Evolutionary conservation across 139 green algal genomes (phyloP), one percentile per base, ranked within the genome.

Genomic region (Chlamydomonas sphaeroides): DNA sequence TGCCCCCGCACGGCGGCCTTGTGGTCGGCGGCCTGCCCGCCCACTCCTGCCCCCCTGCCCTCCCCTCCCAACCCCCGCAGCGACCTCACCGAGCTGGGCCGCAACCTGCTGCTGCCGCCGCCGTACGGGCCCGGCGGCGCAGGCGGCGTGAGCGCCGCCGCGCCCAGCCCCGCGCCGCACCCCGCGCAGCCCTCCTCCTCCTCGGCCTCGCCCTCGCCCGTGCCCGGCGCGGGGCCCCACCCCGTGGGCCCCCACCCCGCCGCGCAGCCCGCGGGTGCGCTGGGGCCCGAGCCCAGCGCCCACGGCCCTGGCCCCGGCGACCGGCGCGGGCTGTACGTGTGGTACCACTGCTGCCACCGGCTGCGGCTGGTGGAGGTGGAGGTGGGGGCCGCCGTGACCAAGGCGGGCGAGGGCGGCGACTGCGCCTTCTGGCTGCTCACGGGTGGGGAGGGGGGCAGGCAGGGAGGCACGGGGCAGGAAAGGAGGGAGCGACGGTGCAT

Each of bases 301-400:
- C 45, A 10, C 20, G 56, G 56, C 56, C 6, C 56, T 25, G 56
- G 56, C 56, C 1, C 3, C 62, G 42, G 21, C 45, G 45, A 73
- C 20, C 76, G 76, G 76, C 62, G 76, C 57, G 57, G 61, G 32
- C 21, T 65, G 63, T 83, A 67, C 45, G 63, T 83, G n/a, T 83
- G 76, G 76, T 83, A 83, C 76, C 76, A 83, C 76, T 73, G 63
- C 76, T n/a, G 30, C 2, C 62, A 73, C 11, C 76, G 76, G 25
- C 33, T 83, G 63, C 76, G 63, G 33, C 76, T 83, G 76, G 20
- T 51, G 63, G 76, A 83, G 76, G 42, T 66, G 62, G 76, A 73
- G 76, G 76, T 23, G n/a, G 76, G 76, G 8, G 4, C 39, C 18
- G 23, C 21, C 23, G 33, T 66, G 63, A 38, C 39, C 14, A 5